Percentiles rank a stretch among this genome's conserved stretches.
phyloP scores from a whole-genome alignment of 106 monocot species.

The Allium sativum region DNA sequence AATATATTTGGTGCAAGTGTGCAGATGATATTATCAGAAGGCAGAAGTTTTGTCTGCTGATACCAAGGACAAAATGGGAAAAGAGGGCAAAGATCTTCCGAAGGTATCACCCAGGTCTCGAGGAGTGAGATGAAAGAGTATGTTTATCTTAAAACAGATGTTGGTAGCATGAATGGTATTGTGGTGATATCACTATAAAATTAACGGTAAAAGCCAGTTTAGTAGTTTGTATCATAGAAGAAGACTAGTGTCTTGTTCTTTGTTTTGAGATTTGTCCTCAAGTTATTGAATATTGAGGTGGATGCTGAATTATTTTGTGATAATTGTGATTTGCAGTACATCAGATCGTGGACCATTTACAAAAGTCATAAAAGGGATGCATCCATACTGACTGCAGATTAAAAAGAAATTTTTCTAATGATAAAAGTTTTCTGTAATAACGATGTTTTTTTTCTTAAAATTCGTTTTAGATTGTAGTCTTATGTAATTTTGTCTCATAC shows the following conservation, averaged over 20 bases:
- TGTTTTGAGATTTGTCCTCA: neutral
- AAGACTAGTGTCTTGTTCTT: neutral
- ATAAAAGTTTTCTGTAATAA: no score
- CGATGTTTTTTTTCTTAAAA: no score
- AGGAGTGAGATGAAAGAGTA: neutral
- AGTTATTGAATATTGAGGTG: no score
- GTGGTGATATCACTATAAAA: neutral
- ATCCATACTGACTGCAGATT: no score
- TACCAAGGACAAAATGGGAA: constrained; percentile 30
- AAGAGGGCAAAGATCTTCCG: neutral
- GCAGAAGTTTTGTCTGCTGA: constrained; percentile 18
- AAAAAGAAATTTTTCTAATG: no score
- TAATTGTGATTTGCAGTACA: no score
- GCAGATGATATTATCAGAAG: constrained; percentile 43
- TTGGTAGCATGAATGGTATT: neutral
- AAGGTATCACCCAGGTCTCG: constrained; percentile 14
- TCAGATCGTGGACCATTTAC: no score
- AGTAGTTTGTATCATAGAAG: neutral
- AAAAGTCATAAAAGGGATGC: no score
- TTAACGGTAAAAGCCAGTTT: neutral
- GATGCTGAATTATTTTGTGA: neutral
- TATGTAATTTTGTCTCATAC: no score
- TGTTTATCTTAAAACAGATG: neutral
- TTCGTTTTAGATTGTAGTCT: no score
- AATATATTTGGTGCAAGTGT: constrained; percentile 56